phyloP scores from a whole-genome alignment of 352 stramenopile species.

The Phytophthora cryptogea region DNA sequence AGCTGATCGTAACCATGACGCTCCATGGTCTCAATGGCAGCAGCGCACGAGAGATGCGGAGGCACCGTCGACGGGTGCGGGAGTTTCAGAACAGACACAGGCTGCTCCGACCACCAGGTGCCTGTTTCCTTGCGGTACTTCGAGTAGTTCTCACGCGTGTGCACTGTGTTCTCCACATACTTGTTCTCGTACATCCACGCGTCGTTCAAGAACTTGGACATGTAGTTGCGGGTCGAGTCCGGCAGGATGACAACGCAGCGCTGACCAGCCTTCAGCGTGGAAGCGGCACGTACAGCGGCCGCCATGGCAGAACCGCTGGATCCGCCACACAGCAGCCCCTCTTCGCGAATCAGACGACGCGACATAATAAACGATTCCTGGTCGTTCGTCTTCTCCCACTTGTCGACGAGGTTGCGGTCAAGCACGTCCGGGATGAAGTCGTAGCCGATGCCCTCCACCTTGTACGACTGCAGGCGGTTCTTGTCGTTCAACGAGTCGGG shows the following conservation, averaged over 20 bases:
- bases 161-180: conserved; percentile 68
- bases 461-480: conserved; percentile 86
- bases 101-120: conserved; percentile 94
- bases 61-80: conserved; percentile 88
- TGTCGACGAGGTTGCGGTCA: conserved; percentile 90
- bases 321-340: conserved; percentile 94
- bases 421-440: conserved; percentile 96
- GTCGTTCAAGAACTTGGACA: conserved; percentile 97
- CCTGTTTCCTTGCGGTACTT: conserved; percentile 67
- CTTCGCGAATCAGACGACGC: conserved; percentile 92
- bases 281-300: conserved; percentile 81
- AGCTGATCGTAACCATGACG: conserved; percentile 88
- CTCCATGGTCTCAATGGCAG: conserved; percentile 93
- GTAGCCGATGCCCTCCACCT: conserved; percentile 97
- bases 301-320: conserved; percentile 90
- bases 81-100: conserved; percentile 75
- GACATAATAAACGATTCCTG: conserved; percentile 95
- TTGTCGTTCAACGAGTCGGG: conserved; percentile 93
- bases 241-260: conserved; percentile 94
- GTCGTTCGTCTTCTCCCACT: conserved; percentile 96
- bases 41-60: conserved; percentile 84
- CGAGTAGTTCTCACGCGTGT: conserved; percentile 75
- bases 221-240: conserved; percentile 97
- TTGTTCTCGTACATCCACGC: conserved; percentile 92
- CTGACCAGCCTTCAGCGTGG: conserved; percentile 83